Percentiles rank a stretch among this genome's conserved stretches.
These are phyloP conservation scores for Trichophyton verrucosum DNA, from an alignment of 2,329 filamentous ascomycete species.

Conservation along the genomic window DNA sequence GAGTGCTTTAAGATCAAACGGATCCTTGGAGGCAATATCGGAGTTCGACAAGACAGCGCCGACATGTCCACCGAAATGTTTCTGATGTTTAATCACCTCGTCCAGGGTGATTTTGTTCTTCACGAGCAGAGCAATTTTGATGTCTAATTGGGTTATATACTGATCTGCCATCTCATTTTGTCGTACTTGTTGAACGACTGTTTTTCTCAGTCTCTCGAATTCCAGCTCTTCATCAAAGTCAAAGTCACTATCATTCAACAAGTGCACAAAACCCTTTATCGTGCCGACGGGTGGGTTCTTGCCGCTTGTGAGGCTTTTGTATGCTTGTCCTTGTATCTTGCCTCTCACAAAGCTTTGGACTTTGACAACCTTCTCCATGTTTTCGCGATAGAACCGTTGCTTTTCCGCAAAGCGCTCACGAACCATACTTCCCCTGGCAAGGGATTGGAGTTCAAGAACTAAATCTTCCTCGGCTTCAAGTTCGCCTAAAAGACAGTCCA, in stretches of 20 bases:
- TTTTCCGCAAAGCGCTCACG: conserved; percentile 69
- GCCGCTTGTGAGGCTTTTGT: conserved; percentile 89
- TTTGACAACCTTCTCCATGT: conserved; percentile 98
- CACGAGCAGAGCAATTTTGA: conserved; percentile 94
- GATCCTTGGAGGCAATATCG: conserved; percentile 78
- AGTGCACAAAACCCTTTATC: conserved; percentile 94
- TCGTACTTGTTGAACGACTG: conserved; percentile 89
- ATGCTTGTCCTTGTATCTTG: conserved; percentile 92
- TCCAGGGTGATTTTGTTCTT: conserved; percentile 99
- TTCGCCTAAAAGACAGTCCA: conserved; percentile 62
- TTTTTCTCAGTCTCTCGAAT: conserved; percentile 87
- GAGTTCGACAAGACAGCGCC: conserved; percentile 75
- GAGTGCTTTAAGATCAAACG: conserved; percentile 90
- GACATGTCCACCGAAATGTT: conserved; percentile 83
- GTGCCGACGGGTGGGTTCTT: conserved; percentile 95
- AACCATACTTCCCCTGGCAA: conserved; percentile 60
- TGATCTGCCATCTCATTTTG: conserved; percentile 96
- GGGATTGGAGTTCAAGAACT: conserved; percentile 62
- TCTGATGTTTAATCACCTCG: conserved; percentile 93
- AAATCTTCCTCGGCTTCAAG: conserved; percentile 73
- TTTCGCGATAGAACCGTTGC: conserved; percentile 77
- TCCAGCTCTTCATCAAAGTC: conserved; percentile 98
- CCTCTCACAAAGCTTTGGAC: conserved; percentile 93
- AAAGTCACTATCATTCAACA: conserved; percentile 95
- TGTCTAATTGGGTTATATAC: conserved; percentile 95